These are phyloP conservation scores for Fagopyrum tataricum DNA, from an alignment of 148 eudicot genomes.

Conservation along the genomic window DNA sequence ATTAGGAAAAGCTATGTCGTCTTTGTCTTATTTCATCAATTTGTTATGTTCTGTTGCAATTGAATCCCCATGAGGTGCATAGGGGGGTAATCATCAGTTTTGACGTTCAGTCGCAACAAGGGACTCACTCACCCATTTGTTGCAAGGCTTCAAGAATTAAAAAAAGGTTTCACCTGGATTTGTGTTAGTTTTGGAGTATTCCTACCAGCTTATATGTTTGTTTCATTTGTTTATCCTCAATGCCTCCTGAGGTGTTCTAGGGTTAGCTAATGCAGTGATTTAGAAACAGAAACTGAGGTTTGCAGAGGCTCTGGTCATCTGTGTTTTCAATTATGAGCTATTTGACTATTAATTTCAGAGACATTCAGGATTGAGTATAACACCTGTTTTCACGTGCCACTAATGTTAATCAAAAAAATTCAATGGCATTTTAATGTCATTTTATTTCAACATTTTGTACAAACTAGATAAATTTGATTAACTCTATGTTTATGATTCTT, in stretches of 20 bases:
- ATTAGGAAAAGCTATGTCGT: neutral
- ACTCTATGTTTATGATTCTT: too few relatives aligned
- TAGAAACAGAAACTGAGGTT: neutral
- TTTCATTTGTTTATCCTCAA: neutral
- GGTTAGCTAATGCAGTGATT: neutral
- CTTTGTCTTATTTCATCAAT: neutral
- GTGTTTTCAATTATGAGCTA: too few relatives aligned
- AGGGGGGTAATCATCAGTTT: neutral
- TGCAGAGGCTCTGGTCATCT: too few relatives aligned
- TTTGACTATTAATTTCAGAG: too few relatives aligned
- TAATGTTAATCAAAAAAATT: too few relatives aligned
- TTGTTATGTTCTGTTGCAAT: neutral
- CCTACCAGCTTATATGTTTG: neutral
- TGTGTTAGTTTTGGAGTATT: neutral
- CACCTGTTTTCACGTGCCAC: too few relatives aligned
- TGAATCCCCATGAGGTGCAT: conserved; percentile 2
- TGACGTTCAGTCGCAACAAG: too few relatives aligned
- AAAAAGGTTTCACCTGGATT: neutral
- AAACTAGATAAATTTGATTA: too few relatives aligned
- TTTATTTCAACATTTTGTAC: too few relatives aligned
- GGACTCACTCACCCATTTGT: too few relatives aligned
- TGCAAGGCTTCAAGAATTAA: neutral
- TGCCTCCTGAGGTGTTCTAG: neutral
- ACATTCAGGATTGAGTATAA: too few relatives aligned
- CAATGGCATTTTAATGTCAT: too few relatives aligned